Evolutionary conservation across 495 filamentous ascomycete species (phyloP), one percentile per base, ranked within the genome.

Genomic region (Penicillium ochrochloron): DNA sequence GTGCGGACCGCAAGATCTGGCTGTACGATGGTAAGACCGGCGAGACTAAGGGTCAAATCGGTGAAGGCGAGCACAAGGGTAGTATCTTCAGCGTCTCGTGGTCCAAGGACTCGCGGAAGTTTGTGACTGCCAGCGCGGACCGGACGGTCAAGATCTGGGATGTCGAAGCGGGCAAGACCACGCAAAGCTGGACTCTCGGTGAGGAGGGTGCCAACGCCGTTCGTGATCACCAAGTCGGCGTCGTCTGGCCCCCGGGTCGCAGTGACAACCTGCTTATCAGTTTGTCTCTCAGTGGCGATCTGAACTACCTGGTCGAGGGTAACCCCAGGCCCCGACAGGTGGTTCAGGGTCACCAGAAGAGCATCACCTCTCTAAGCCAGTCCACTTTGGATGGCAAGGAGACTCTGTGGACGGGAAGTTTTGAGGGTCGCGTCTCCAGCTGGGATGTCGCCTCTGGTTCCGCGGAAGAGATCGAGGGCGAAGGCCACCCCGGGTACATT

Each of bases 21-120:
- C 79, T 98, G 3, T 99, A 97, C 72, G 94, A 96, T 69, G 95
- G 96, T 44, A 96, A 95, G 81, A 94, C 92, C 2, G 95, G 95
- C 4, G 94, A 96, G 69, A 80, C 88, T 9, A 90, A 86, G 60
- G 85, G 76, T 55, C 83, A 92, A 63, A 86, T 99, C 66, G 91
- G 91, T 21, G 91, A 93, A 65, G 92, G 89, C 8, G 87, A 86
- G 53, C 95, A 99, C 73, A 94, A 89, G 11, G 95, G 95, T 7
- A 96, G 93, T 65, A 94, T 99, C 53, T 96, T 97, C 66, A 88
- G 88, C 17, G 87, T 98, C 14, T 92, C 91, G 39, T 99, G 95
- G 95, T 85, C 90, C 4, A 87, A 84, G 62, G 94, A 98, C 72
- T 97, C 94, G 9, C 93, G 90, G 70, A 85, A 86, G 56, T 92